Conservation (phyloP, 2,329 filamentous ascomycete genomes). For the Trichophyton simii region DNA sequence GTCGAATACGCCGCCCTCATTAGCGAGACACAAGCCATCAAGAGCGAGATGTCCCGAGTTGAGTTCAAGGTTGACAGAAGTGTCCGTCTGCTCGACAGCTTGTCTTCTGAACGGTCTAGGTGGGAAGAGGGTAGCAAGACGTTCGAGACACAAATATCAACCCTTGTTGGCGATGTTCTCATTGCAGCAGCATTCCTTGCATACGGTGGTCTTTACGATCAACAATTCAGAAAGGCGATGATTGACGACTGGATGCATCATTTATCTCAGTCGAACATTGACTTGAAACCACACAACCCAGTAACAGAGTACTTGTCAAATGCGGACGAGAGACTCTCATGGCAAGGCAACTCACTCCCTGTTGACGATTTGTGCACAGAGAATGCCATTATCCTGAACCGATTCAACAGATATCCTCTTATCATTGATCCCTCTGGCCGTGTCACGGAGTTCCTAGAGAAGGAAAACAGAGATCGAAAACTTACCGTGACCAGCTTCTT, state of each 20-base stretch:
- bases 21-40: slow-evolving; percentile 94
- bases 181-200: slow-evolving; percentile 95
- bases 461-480: slow-evolving; percentile 83
- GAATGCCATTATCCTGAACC: slow-evolving; percentile 92
- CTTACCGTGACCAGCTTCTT: slow-evolving; percentile 96
- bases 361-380: slow-evolving; percentile 97
- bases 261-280: slow-evolving; percentile 80
- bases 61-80: slow-evolving; percentile 98
- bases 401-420: slow-evolving; percentile 95
- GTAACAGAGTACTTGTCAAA: slow-evolving; percentile 94
- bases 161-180: slow-evolving; percentile 86
- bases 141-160: slow-evolving; percentile 95
- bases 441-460: slow-evolving; percentile 87
- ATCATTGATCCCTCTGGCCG: slow-evolving; percentile 96
- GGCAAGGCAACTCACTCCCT: slow-evolving; percentile 87
- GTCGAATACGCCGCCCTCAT: slow-evolving; percentile 90
- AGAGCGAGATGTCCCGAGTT: slow-evolving; percentile 87
- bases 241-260: slow-evolving; percentile 95
- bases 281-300: slow-evolving; percentile 85
- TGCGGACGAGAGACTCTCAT: slow-evolving; percentile 83
- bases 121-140: slow-evolving; percentile 98
- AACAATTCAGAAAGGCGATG: slow-evolving; percentile 96
- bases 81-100: slow-evolving; percentile 81
- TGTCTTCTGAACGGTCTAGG: slow-evolving; percentile 81
- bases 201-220: slow-evolving; percentile 93